These are phyloP conservation scores for Paecilomyces sp. DNA, from an alignment of 2,329 filamentous ascomycete species.

Conservation along the genomic window DNA sequence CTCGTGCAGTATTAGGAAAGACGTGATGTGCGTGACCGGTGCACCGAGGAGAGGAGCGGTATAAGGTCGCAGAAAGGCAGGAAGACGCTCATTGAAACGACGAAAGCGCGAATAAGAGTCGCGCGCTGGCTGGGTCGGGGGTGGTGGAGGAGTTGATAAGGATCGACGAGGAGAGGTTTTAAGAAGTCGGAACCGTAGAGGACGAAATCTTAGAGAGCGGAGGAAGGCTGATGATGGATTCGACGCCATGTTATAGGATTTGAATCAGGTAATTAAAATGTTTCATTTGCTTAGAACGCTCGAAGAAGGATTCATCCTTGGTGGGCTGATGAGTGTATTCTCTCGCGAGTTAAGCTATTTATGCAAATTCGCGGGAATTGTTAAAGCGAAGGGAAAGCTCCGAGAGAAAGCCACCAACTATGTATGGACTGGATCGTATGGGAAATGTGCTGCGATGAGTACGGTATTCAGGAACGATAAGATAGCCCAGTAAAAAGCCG, in stretches of 20 bases:
- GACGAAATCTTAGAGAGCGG: conserved; percentile 2
- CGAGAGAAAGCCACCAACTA: too few species aligned
- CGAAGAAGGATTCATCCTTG: neutral
- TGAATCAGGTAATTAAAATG: neutral
- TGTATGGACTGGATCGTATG: too few species aligned
- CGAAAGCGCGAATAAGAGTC: conserved; percentile 24
- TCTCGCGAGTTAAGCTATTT: neutral
- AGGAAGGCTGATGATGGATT: neutral
- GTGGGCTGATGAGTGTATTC: neutral
- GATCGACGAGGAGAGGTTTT: conserved; percentile 1
- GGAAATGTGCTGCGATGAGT: neutral
- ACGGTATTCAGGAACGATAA: neutral
- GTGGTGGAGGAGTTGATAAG: conserved; percentile 7
- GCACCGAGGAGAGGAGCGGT: conserved; percentile 64
- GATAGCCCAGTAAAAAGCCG: neutral
- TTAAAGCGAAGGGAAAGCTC: neutral
- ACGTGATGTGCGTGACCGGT: conserved; percentile 72
- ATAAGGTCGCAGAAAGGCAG: conserved; percentile 61
- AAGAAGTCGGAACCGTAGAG: conserved; percentile 15
- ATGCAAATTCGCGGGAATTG: neutral
- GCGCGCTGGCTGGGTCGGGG: conserved; percentile 1
- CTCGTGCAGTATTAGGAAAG: conserved; percentile 88
- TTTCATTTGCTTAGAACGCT: neutral
- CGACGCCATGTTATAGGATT: neutral
- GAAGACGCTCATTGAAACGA: conserved; percentile 45